Evolutionary conservation across 73 alveolate genomes (phyloP).

Genomic region (Paramecium octaurelia): DNA sequence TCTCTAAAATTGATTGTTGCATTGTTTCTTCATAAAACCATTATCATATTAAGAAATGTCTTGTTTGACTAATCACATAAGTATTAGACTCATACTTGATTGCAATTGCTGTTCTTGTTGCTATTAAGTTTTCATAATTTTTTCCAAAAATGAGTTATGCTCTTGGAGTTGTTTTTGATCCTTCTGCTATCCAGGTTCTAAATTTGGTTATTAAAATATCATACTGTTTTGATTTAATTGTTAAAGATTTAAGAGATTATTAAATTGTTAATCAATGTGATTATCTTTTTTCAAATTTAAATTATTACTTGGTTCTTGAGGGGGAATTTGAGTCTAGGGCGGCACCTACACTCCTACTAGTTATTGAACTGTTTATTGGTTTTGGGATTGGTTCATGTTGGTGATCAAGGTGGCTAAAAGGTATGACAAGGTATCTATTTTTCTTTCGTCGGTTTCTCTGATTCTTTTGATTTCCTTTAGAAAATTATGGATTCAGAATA

Average conservation of each 20-base stretch:
- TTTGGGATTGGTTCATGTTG: neutral
- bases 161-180: neutral
- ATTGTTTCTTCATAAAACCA: neutral
- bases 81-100: neutral
- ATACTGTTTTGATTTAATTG: neutral
- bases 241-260: neutral
- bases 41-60: slow-evolving; percentile 2
- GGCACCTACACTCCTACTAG: neutral
- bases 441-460: slow-evolving; percentile 39
- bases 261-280: slow-evolving; percentile 8
- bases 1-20: neutral
- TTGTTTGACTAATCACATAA: neutral
- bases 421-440: slow-evolving; percentile 26
- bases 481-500: neutral
- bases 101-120: neutral
- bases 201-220: neutral
- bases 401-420: slow-evolving; percentile 30
- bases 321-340: neutral
- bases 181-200: neutral
- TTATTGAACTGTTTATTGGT: neutral
- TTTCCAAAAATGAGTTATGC: slow-evolving; percentile 5
- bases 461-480: slow-evolving; percentile 37
- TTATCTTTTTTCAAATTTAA: neutral
- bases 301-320: neutral
- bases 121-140: neutral